phyloP scores from a whole-genome alignment of 495 filamentous ascomycete genomes.

The Penicillium paradoxum region DNA sequence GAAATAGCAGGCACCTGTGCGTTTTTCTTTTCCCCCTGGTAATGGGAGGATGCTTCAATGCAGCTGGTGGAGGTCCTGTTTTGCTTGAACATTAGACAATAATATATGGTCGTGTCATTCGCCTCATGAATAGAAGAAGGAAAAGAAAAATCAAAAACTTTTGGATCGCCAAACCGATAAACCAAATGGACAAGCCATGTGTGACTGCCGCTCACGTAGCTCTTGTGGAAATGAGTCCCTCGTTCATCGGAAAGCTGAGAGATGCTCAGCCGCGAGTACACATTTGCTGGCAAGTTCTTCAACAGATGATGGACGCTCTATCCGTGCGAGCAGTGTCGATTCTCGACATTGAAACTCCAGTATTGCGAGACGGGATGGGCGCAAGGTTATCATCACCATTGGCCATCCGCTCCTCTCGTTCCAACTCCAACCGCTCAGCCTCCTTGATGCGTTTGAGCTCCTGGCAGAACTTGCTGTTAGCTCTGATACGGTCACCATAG shows the following conservation, averaged over 20 bases:
- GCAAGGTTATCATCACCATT: slow-evolving; percentile 8
- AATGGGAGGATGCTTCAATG: background rate
- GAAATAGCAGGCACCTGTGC: background rate
- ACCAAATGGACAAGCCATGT: background rate
- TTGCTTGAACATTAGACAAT: slow-evolving; percentile 9
- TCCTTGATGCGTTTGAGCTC: slow-evolving; percentile 35
- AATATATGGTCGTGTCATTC: slow-evolving; percentile 2
- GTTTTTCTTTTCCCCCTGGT: background rate
- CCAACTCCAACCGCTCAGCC: slow-evolving; percentile 17
- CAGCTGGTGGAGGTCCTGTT: background rate
- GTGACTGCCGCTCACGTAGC: background rate
- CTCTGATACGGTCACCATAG: slow-evolving; percentile 31
- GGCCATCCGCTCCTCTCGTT: slow-evolving; percentile 15
- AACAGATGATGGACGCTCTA: slow-evolving; percentile 25
- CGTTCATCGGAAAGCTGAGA: background rate
- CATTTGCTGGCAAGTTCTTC: background rate
- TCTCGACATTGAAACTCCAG: slow-evolving; percentile 11
- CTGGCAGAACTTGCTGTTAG: slow-evolving; percentile 35
- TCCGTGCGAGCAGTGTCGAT: slow-evolving; percentile 24
- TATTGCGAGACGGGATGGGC: slow-evolving; percentile 11
- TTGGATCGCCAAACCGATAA: slow-evolving; percentile 5
- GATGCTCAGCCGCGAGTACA: background rate
- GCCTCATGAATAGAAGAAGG: background rate
- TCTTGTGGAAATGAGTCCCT: background rate
- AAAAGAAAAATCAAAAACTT: slow-evolving; percentile 6